Evolutionary conservation across 2,329 filamentous ascomycete species (phyloP).

Genomic region (Akanthomyces dipterigenus): DNA sequence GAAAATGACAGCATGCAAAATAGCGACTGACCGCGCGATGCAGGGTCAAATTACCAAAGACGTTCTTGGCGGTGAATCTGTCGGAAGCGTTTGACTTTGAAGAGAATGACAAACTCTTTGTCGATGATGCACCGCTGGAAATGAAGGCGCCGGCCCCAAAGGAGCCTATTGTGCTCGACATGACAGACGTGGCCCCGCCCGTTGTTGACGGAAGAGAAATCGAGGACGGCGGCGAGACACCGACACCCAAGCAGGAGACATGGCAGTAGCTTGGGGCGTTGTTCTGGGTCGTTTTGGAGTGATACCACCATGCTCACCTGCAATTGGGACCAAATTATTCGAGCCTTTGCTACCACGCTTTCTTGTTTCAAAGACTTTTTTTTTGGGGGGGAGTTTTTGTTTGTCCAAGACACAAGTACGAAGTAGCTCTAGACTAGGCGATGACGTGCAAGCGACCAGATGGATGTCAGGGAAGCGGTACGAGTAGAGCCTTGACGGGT

Average conservation of each 20-base stretch:
- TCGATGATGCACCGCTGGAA: constrained; percentile 41
- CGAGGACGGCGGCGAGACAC: neutral
- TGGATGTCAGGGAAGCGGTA: fast-evolving
- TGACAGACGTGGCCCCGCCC: neutral
- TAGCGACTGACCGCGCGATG: neutral
- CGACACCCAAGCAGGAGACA: neutral
- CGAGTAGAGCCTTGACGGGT: neutral
- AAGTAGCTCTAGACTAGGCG: neutral
- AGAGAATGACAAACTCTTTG: constrained; percentile 44
- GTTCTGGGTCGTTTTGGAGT: too few species aligned
- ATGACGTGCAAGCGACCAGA: neutral
- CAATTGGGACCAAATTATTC: neutral
- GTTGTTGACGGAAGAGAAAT: neutral
- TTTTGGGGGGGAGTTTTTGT: neutral
- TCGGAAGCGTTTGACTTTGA: constrained; percentile 57
- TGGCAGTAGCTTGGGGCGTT: neutral
- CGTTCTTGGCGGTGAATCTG: constrained; percentile 57
- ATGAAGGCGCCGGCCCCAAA: constrained; percentile 34
- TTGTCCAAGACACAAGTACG: neutral
- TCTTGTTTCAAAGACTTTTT: neutral
- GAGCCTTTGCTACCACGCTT: too few species aligned
- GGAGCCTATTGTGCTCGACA: constrained; percentile 14
- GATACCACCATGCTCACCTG: neutral
- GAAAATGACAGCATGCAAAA: neutral
- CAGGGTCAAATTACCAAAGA: constrained; percentile 60